Conservation (phyloP, 2,329 filamentous ascomycete species). For the Claviceps arundinis region DNA sequence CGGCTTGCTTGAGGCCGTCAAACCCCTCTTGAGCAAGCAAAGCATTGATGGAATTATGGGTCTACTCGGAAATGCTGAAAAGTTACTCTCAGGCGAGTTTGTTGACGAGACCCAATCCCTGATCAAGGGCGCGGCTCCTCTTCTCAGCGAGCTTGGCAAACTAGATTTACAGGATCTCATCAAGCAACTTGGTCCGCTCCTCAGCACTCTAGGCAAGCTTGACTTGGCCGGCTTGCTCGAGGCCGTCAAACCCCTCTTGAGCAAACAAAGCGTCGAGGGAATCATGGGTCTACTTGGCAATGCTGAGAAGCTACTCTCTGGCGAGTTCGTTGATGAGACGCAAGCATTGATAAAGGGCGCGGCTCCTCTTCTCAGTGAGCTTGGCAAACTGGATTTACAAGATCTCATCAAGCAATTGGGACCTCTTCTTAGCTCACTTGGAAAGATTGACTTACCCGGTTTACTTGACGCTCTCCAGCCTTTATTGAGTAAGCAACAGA, state of each 20-base stretch:
- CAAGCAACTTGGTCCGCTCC: constrained; percentile 16
- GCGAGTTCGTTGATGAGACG: constrained; percentile 17
- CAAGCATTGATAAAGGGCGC: constrained; percentile 16
- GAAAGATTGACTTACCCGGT: constrained; percentile 19
- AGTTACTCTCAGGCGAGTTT: constrained; percentile 15
- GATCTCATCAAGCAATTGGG: constrained; percentile 16
- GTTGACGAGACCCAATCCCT: constrained; percentile 17
- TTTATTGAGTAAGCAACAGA: constrained; percentile 19
- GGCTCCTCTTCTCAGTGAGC: constrained; percentile 11
- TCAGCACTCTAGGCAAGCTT: constrained; percentile 18
- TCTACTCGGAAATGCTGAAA: constrained; percentile 17
- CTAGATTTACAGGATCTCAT: constrained; percentile 15
- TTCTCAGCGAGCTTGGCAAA: constrained; percentile 12
- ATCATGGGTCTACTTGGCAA: constrained; percentile 19
- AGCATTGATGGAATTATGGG: constrained; percentile 19
- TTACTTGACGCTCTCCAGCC: constrained; percentile 20
- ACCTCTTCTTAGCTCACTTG: constrained; percentile 17
- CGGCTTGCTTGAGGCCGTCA: constrained; percentile 14
- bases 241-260: constrained; percentile 16
- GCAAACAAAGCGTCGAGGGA: constrained; percentile 15
- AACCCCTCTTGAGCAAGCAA: constrained; percentile 15
- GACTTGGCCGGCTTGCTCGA: constrained; percentile 18
- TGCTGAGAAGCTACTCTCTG: constrained; percentile 15
- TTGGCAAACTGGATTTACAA: constrained; percentile 15
- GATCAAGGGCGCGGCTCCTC: constrained; percentile 14